A percentile compares a stretch with the other conserved stretches of the same genome.
Conservation (phyloP, 2,329 filamentous ascomycete species). For the Zymoseptoria passerinii region DNA sequence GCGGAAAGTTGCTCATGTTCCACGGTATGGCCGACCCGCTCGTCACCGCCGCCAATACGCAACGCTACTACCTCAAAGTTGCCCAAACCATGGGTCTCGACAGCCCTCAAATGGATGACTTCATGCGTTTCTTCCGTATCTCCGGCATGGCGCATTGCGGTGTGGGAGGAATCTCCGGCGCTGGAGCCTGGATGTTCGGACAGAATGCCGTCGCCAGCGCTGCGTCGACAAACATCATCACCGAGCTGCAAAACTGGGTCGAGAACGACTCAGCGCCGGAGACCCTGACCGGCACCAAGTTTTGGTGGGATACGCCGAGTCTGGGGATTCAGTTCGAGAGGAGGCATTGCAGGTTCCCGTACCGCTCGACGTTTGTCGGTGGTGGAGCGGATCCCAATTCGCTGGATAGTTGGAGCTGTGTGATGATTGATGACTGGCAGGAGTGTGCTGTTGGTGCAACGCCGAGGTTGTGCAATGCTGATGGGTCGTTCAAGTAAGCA, state of each 20-base stretch:
- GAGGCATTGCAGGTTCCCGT: constrained; percentile 37
- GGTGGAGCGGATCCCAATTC: constrained; percentile 26
- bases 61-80: constrained; percentile 44
- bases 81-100: constrained; percentile 31
- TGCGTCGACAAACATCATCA: constrained; percentile 39
- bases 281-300: constrained; percentile 38
- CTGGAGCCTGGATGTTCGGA: constrained; percentile 38
- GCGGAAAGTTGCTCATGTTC: constrained; percentile 40
- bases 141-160: constrained; percentile 47
- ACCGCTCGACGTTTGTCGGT: constrained; percentile 30
- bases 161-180: constrained; percentile 34
- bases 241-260: constrained; percentile 36
- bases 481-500: constrained; percentile 18
- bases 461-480: constrained; percentile 19
- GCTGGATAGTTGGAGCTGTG: constrained; percentile 32
- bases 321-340: constrained; percentile 39
- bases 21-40: constrained; percentile 37
- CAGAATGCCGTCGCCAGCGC: constrained; percentile 23
- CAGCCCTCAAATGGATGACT: constrained; percentile 32
- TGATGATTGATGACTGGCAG: constrained; percentile 23
- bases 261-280: constrained; percentile 27
- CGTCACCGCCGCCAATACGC: constrained; percentile 39
- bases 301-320: constrained; percentile 34
- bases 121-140: constrained; percentile 44
- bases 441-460: constrained; percentile 17